Conservation (phyloP, 768 basidiomycete genomes). For the Erythrobasidium yunnanense region DNA sequence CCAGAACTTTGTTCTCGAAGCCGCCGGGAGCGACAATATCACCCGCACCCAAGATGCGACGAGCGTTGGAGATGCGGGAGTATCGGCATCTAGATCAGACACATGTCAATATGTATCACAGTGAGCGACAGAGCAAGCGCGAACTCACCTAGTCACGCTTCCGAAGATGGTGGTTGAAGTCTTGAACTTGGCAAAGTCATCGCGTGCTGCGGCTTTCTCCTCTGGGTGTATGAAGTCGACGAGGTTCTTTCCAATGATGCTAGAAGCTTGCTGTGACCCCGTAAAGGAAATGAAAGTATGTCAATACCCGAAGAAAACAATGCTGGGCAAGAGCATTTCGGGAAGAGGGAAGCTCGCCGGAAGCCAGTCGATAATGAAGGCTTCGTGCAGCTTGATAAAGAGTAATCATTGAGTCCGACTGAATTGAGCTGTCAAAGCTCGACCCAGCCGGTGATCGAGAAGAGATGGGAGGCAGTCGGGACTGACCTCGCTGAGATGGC, state of each 20-base stretch:
- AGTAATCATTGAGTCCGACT: too few species aligned
- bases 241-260: slow-evolving; percentile 29
- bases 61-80: slow-evolving; percentile 26
- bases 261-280: background rate
- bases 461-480: background rate
- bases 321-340: too few species aligned
- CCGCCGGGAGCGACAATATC: slow-evolving; percentile 1
- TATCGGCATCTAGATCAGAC: slow-evolving; percentile 28
- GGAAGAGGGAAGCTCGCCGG: too few species aligned
- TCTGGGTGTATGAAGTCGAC: slow-evolving; percentile 38
- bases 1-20: slow-evolving; percentile 9
- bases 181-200: slow-evolving; percentile 28
- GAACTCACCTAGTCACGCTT: slow-evolving; percentile 35
- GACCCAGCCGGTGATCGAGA: background rate
- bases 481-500: slow-evolving; percentile 32
- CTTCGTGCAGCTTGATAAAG: too few species aligned
- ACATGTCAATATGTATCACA: background rate
- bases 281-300: background rate
- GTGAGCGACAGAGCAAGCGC: background rate
- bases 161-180: slow-evolving; percentile 34
- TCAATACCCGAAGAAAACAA: too few species aligned
- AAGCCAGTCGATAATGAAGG: too few species aligned
- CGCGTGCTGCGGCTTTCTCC: slow-evolving; percentile 25
- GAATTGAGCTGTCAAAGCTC: too few species aligned
- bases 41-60: slow-evolving; percentile 30